Conservation (phyloP, 495 filamentous ascomycete species). For the Pseudevernia furfuracea region DNA sequence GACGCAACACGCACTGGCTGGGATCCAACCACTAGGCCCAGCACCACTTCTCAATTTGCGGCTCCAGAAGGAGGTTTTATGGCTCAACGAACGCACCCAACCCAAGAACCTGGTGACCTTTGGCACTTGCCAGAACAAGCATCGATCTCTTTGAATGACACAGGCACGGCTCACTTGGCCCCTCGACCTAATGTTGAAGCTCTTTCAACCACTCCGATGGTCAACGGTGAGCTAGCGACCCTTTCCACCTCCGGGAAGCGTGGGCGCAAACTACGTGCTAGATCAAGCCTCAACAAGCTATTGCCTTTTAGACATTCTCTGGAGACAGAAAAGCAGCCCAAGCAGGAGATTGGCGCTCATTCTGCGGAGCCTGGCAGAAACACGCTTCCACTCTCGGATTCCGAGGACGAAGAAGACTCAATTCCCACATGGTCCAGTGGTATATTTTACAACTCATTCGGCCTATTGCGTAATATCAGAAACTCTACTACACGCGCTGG, state of each 20-base stretch:
- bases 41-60: background rate
- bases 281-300: background rate
- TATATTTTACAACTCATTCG: background rate
- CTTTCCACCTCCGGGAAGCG: background rate
- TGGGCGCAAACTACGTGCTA: conserved; percentile 7
- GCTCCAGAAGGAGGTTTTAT: background rate
- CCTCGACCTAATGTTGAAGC: background rate
- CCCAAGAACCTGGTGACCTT: background rate
- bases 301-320: background rate
- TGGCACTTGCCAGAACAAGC: background rate
- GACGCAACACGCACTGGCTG: background rate
- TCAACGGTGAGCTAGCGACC: background rate
- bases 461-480: background rate
- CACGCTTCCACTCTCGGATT: background rate
- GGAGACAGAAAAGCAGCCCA: background rate
- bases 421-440: background rate
- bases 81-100: background rate
- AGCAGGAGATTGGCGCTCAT: background rate
- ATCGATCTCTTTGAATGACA: background rate
- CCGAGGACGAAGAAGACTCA: background rate
- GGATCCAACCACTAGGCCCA: background rate
- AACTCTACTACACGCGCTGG: background rate
- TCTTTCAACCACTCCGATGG: background rate
- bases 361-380: background rate
- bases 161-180: background rate